phyloP scores from a whole-genome alignment of 179 eudicot species.

The Patellifolia procumbens region DNA sequence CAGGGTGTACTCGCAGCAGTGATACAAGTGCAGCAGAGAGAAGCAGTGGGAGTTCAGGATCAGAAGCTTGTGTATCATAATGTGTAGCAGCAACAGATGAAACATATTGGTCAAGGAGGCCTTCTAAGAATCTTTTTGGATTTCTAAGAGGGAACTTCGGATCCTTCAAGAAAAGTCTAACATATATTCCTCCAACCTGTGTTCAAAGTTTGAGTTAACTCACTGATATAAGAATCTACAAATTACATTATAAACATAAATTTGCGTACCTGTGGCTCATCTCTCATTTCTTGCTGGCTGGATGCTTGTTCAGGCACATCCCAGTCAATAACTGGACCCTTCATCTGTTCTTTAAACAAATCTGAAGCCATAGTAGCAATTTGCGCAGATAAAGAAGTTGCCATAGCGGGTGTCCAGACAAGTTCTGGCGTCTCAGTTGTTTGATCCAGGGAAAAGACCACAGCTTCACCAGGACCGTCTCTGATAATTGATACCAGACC shows the following conservation, averaged over 20 bases:
- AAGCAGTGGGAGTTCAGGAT: constrained; percentile 93
- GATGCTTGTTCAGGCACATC: constrained; percentile 94
- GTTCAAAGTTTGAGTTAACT: constrained; percentile 15
- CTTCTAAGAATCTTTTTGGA: constrained; percentile 94
- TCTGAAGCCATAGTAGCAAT: constrained; percentile 95
- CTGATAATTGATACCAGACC: constrained; percentile 86
- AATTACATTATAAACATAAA: background rate
- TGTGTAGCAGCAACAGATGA: constrained; percentile 93
- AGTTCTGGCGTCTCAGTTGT: constrained; percentile 99
- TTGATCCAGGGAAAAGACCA: constrained; percentile 83
- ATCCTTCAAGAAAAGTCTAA: constrained; percentile 90
- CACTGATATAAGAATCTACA: background rate
- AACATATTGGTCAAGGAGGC: constrained; percentile 93
- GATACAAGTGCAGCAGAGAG: constrained; percentile 97
- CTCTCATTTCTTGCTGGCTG: constrained; percentile 94
- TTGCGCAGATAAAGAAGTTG: constrained; percentile 94
- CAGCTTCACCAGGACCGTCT: constrained; percentile 99
- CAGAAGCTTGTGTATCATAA: constrained; percentile 74
- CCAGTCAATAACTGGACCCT: constrained; percentile 97
- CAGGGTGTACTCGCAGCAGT: constrained; percentile 90
- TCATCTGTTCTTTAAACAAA: constrained; percentile 84
- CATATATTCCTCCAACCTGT: constrained; percentile 98
- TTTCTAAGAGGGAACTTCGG: constrained; percentile 96
- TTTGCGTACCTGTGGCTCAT: constrained; percentile 90
- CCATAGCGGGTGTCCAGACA: constrained; percentile 99